A percentile compares a stretch with the other conserved stretches of the same genome.
phyloP scores from a whole-genome alignment of 805 yeast genomes.

The Sporopachydermia quercuum region DNA sequence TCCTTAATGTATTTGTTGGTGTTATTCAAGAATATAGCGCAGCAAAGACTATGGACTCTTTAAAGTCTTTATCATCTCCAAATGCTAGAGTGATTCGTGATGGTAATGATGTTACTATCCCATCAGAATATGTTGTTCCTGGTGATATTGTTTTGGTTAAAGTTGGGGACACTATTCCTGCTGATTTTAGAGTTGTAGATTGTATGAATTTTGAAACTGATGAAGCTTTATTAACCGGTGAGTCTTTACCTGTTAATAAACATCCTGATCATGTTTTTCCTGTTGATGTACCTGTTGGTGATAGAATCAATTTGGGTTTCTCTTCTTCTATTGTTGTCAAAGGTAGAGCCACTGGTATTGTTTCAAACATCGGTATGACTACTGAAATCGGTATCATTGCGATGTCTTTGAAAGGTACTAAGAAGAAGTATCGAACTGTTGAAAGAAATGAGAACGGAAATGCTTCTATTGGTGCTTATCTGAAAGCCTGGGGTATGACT shows the following conservation, averaged over 20 bases:
- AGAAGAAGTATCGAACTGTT: slow-evolving; percentile 24
- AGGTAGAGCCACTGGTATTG: slow-evolving; percentile 64
- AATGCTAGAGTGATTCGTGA: slow-evolving; percentile 52
- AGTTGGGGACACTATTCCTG: slow-evolving; percentile 68
- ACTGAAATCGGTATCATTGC: slow-evolving; percentile 74
- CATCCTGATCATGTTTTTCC: slow-evolving; percentile 27
- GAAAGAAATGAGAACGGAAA: slow-evolving; percentile 29
- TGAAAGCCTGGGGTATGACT: slow-evolving; percentile 32
- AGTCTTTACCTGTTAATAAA: slow-evolving; percentile 50
- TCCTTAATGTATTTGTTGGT: slow-evolving; percentile 51
- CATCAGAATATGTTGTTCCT: slow-evolving; percentile 54
- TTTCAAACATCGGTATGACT: slow-evolving; percentile 46
- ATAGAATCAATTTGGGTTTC: slow-evolving; percentile 56
- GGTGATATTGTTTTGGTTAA: slow-evolving; percentile 52
- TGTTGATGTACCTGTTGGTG: slow-evolving; percentile 46
- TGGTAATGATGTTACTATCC: slow-evolving; percentile 39
- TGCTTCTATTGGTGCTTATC: slow-evolving; percentile 27
- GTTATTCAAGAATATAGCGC: slow-evolving; percentile 59
- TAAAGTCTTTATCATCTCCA: slow-evolving; percentile 52
- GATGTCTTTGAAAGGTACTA: slow-evolving; percentile 31
- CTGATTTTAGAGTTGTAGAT: slow-evolving; percentile 48
- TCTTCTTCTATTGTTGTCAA: slow-evolving; percentile 57
- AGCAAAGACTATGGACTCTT: slow-evolving; percentile 66
- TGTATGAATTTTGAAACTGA: slow-evolving; percentile 55
- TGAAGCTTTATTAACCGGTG: slow-evolving; percentile 54